A percentile compares a stretch with the other conserved stretches of the same genome.
Conservation (phyloP, 306 rosid genomes). For the Ammopiptanthus mongolicus region DNA sequence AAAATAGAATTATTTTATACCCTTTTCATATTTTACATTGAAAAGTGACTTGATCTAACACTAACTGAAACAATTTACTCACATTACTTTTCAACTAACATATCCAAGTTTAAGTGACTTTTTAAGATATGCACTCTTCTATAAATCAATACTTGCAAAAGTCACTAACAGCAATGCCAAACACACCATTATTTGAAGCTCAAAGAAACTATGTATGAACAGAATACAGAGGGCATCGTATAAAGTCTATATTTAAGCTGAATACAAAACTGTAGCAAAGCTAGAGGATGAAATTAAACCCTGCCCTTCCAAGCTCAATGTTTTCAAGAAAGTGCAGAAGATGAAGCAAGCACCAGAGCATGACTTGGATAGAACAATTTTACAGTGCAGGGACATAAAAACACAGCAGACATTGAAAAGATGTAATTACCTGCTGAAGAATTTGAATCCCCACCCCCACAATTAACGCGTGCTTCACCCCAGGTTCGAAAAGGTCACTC, state of each 20-base stretch:
- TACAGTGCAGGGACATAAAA: background rate
- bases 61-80: background rate
- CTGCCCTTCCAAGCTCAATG: conserved; percentile 1
- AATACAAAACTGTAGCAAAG: background rate
- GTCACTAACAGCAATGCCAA: background rate
- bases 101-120: background rate
- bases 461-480: conserved; percentile 79
- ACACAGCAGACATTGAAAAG: background rate
- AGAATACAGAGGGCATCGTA: background rate
- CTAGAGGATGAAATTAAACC: background rate
- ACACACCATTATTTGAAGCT: background rate
- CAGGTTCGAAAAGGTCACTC: conserved; percentile 83
- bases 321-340: background rate
- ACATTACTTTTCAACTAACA: background rate
- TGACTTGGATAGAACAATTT: background rate
- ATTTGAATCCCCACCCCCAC: conserved; percentile 82
- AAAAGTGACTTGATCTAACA: background rate
- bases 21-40: background rate
- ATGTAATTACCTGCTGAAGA: conserved; percentile 75
- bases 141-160: background rate
- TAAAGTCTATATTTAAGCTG: background rate
- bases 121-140: background rate
- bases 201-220: background rate
- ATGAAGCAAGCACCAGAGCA: background rate
- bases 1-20: background rate